Evolutionary conservation across 345 rosid genomes (phyloP).

Genomic region (Moringa oleifera): DNA sequence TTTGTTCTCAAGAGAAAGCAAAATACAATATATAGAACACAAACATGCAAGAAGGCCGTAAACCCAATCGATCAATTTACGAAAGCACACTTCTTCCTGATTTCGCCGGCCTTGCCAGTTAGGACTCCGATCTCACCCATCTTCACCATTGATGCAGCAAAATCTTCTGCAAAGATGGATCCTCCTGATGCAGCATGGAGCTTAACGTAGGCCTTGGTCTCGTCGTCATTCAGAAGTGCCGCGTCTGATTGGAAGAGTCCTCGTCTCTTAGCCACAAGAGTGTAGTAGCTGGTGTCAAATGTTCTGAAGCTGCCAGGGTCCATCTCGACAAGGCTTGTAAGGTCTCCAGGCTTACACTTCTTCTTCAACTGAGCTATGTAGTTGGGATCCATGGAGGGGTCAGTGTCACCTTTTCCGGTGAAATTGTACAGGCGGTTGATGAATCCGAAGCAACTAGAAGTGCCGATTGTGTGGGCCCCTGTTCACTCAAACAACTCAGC

Average conservation of each 20-base stretch:
- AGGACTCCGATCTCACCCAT: slow-evolving; percentile 47
- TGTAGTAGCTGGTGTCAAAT: slow-evolving; percentile 47
- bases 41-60: no score
- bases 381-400: slow-evolving; percentile 47
- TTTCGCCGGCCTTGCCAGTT: slow-evolving; percentile 43
- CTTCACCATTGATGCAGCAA: slow-evolving; percentile 50
- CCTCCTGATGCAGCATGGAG: slow-evolving; percentile 29
- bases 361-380: slow-evolving; percentile 37
- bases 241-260: slow-evolving; percentile 62
- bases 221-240: slow-evolving; percentile 41
- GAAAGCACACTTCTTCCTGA: slow-evolving; percentile 42
- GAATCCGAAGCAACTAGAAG: slow-evolving; percentile 33
- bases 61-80: slow-evolving; percentile 10
- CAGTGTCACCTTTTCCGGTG: slow-evolving; percentile 50
- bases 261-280: slow-evolving; percentile 34
- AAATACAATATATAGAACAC: no score
- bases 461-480: slow-evolving; percentile 67
- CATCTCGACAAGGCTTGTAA: slow-evolving; percentile 34
- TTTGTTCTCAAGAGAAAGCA: no score
- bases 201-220: slow-evolving; percentile 29
- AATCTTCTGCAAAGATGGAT: slow-evolving; percentile 35
- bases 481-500: slow-evolving; percentile 8
- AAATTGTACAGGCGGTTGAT: slow-evolving; percentile 48
- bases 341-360: slow-evolving; percentile 40
- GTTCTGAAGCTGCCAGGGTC: slow-evolving; percentile 57